Evolutionary conservation across 306 rosid species (phyloP).

Genomic region (Ochetophila trinervis): DNA sequence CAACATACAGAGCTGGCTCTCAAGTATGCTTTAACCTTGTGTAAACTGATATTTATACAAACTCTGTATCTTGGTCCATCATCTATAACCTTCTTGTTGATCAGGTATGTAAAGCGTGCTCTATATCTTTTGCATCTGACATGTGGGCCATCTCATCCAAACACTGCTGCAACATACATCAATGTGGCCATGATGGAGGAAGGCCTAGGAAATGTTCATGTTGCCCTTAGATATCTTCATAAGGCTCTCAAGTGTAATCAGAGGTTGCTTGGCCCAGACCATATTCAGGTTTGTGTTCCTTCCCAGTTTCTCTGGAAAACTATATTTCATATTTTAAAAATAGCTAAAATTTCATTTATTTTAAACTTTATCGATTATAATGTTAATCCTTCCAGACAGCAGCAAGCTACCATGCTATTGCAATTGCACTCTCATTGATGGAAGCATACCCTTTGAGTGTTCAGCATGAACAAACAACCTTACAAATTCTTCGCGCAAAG

Average conservation of each 20-base stretch:
- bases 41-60: conserved; percentile 16
- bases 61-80: neutral
- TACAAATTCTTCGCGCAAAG: conserved; percentile 90
- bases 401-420: conserved; percentile 98
- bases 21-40: conserved; percentile 57
- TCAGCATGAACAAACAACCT: conserved; percentile 97
- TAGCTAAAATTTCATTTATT: neutral
- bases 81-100: conserved; percentile 23
- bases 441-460: conserved; percentile 98
- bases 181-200: conserved; percentile 99
- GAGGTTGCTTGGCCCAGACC: conserved; percentile 89
- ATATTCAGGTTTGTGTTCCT: conserved; percentile 73
- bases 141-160: conserved; percentile 98
- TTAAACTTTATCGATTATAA: conserved; percentile 15
- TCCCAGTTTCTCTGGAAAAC: neutral
- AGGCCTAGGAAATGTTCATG: conserved; percentile 93
- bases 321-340: neutral
- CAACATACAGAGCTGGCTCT: conserved; percentile 98
- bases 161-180: conserved; percentile 98
- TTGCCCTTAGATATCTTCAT: conserved; percentile 98
- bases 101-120: conserved; percentile 97
- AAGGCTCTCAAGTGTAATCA: conserved; percentile 97
- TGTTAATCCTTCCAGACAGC: conserved; percentile 73
- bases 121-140: conserved; percentile 95
- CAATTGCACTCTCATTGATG: conserved; percentile 96